Evolutionary conservation across 768 basidiomycete genomes (phyloP).

Genomic region (Phanerochaete sordida): DNA sequence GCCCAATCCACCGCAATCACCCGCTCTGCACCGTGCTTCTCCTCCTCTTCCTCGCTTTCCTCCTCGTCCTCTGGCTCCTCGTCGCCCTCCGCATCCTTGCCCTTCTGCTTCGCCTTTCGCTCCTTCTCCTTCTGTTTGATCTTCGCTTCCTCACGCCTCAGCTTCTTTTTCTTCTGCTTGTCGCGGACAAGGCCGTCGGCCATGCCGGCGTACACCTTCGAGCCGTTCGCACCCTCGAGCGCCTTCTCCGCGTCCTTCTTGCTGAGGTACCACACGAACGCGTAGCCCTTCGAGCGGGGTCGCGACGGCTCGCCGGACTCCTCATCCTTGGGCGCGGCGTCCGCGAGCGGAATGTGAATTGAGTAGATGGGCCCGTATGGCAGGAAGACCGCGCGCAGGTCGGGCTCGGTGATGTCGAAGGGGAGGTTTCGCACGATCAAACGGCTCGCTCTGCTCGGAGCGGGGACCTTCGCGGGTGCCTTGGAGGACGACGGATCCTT

Average conservation of each 20-base stretch:
- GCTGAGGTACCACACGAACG: slow-evolving; percentile 92
- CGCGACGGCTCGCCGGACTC: slow-evolving; percentile 12
- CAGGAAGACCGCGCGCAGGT: slow-evolving; percentile 82
- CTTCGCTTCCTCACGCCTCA: slow-evolving; percentile 50
- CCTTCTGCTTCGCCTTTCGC: slow-evolving; percentile 24
- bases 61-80: slow-evolving; percentile 32
- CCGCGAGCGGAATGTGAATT: slow-evolving; percentile 66
- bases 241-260: slow-evolving; percentile 83
- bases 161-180: slow-evolving; percentile 69
- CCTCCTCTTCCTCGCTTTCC: slow-evolving; percentile 33
- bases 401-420: slow-evolving; percentile 78
- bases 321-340: slow-evolving; percentile 28
- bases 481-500: slow-evolving; percentile 1
- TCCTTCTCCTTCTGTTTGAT: slow-evolving; percentile 36
- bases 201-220: slow-evolving; percentile 59
- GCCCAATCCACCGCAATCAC: slow-evolving; percentile 96
- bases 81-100: slow-evolving; percentile 25
- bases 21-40: slow-evolving; percentile 43
- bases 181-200: slow-evolving; percentile 52
- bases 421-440: slow-evolving; percentile 92
- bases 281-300: slow-evolving; percentile 70
- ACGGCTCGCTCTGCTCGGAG: slow-evolving; percentile 70
- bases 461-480: slow-evolving; percentile 27
- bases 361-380: slow-evolving; percentile 86
- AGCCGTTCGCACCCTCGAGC: slow-evolving; percentile 76